phyloP scores from a whole-genome alignment of 2,329 filamentous ascomycete species.

The Metarhizium rileyi region DNA sequence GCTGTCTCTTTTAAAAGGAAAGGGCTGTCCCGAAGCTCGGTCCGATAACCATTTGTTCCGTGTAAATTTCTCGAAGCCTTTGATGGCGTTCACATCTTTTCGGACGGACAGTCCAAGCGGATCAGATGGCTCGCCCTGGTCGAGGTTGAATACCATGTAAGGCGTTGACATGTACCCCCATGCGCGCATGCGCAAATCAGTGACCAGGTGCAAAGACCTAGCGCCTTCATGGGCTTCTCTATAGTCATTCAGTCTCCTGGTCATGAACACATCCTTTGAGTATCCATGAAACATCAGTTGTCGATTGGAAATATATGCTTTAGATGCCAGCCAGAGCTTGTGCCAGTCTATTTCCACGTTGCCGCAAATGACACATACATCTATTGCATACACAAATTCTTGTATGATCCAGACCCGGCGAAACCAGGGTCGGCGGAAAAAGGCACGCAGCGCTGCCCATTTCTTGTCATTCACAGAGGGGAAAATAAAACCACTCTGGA shows the following conservation, averaged over 20 bases:
- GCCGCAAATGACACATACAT: constrained; percentile 6
- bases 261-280: neutral
- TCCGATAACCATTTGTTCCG: neutral
- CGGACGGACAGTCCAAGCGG: constrained; percentile 4
- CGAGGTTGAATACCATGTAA: constrained; percentile 6
- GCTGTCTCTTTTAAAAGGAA: constrained; percentile 1
- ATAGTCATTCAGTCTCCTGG: neutral
- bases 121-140: neutral
- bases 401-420: constrained; percentile 11
- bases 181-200: constrained; percentile 7
- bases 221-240: constrained; percentile 7
- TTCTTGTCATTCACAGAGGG: constrained; percentile 3
- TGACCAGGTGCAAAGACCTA: constrained; percentile 1
- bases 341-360: constrained; percentile 8
- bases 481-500: constrained; percentile 3
- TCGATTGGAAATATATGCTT: constrained; percentile 8
- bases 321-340: constrained; percentile 6
- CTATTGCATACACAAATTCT: constrained; percentile 9
- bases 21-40: constrained; percentile 4
- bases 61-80: constrained; percentile 1
- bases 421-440: constrained; percentile 9
- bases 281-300: constrained; percentile 7
- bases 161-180: constrained; percentile 7
- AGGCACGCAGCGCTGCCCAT: constrained; percentile 7
- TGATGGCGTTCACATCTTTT: constrained; percentile 4